Percentiles rank a stretch among this genome's conserved stretches.
Evolutionary conservation across 495 filamentous ascomycete genomes (phyloP).

Genomic region (Elasticomyces elasticus): DNA sequence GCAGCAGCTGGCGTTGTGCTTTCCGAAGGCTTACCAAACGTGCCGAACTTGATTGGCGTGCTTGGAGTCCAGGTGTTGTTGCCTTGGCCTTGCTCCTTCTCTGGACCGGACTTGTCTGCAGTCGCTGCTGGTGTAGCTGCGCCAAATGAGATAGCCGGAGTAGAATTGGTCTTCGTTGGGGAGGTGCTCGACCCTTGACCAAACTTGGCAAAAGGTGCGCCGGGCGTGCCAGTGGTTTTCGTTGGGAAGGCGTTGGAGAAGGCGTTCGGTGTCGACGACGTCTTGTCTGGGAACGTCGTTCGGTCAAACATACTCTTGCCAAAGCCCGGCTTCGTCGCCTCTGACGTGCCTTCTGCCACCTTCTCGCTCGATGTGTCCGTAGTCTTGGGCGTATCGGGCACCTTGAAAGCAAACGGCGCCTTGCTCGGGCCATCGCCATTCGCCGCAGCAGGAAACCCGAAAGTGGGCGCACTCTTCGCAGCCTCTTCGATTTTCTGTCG

Average conservation of each 20-base stretch:
- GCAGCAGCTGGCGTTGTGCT: constrained; percentile 17
- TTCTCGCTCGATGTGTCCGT: constrained; percentile 9
- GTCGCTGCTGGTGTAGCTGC: not conserved
- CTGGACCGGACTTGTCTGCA: not conserved
- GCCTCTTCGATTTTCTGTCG: constrained; percentile 15
- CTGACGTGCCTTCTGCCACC: not conserved
- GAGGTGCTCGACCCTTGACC: too few relatives aligned
- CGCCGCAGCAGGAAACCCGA: not conserved
- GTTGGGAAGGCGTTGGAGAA: too few relatives aligned
- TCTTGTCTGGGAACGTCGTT: not conserved
- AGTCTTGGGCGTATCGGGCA: not conserved
- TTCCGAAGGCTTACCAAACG: not conserved
- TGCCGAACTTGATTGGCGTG: constrained; percentile 25
- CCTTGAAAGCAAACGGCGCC: constrained; percentile 6
- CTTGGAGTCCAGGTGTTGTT: constrained; percentile 20
- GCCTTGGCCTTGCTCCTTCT: constrained; percentile 7
- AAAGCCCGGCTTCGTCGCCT: not conserved
- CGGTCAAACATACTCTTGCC: not conserved
- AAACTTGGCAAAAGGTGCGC: too few relatives aligned
- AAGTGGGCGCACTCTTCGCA: constrained; percentile 11
- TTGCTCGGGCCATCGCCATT: not conserved
- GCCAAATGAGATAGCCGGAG: constrained; percentile 4
- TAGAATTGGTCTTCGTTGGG: too few relatives aligned
- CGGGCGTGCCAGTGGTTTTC: too few relatives aligned
- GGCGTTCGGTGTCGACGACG: not conserved